Evolutionary conservation across 2,329 filamentous ascomycete genomes (phyloP).

Genomic region (Sporothrix inflata): DNA sequence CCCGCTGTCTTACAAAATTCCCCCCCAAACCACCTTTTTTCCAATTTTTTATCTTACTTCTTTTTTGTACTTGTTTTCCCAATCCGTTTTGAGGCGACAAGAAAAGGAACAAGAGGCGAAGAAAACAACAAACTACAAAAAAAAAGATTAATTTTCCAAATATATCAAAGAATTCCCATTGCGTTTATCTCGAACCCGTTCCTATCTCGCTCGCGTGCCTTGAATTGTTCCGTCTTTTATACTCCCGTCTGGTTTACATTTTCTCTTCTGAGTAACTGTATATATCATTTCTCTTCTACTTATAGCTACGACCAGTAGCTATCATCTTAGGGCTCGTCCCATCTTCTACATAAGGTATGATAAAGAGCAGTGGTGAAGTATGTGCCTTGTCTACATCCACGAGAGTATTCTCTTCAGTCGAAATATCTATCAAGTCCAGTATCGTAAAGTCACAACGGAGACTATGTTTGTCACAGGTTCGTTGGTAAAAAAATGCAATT

Average conservation of each 20-base stretch:
- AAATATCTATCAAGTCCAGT: no score
- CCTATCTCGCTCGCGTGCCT: not conserved
- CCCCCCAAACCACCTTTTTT: conserved; percentile 27
- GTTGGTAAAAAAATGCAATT: not conserved
- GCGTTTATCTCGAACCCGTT: not conserved
- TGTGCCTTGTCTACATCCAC: no score
- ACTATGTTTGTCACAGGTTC: not conserved
- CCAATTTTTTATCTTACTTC: conserved; percentile 16
- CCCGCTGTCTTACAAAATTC: conserved; percentile 26
- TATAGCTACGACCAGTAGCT: not conserved
- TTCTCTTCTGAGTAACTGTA: not conserved
- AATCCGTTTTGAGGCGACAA: not conserved
- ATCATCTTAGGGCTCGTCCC: not conserved
- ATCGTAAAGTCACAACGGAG: no score
- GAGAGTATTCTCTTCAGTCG: no score
- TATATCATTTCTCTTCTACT: not conserved
- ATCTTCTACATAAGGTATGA: no score
- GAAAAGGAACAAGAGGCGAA: conserved; percentile 14
- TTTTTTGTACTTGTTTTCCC: conserved; percentile 26
- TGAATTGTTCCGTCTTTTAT: not conserved
- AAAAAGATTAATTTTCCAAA: conserved; percentile 23
- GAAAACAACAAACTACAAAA: conserved; percentile 14
- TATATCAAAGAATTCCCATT: conserved; percentile 23
- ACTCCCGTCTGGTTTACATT: no score
- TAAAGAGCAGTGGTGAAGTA: no score